These are phyloP conservation scores for Lactarius quietus DNA, from an alignment of 768 basidiomycete species.

Conservation along the genomic window DNA sequence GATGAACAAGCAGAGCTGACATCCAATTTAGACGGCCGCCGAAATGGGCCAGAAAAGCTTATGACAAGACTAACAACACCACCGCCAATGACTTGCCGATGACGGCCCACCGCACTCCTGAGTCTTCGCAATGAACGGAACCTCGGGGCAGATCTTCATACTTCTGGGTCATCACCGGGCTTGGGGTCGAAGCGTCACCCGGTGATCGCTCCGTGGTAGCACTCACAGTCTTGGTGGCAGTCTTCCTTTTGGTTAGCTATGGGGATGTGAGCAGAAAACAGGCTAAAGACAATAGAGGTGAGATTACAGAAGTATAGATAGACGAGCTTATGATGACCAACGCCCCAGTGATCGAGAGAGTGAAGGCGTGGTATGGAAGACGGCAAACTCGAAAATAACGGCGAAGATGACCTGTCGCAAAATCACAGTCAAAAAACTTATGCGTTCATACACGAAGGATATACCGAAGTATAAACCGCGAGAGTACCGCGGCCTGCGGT, in stretches of 20 bases:
- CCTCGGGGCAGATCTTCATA: background rate
- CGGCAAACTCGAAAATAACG: constrained; percentile 55
- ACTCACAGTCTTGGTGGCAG: background rate
- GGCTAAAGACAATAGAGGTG: background rate
- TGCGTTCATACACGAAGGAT: constrained; percentile 16
- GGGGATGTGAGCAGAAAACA: background rate
- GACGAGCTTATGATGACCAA: constrained; percentile 61
- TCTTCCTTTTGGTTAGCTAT: constrained; percentile 14
- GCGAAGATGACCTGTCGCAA: constrained; percentile 58
- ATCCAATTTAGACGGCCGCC: too few species aligned
- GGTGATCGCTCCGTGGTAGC: constrained; percentile 5
- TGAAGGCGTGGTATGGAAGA: constrained; percentile 61
- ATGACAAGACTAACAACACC: too few species aligned
- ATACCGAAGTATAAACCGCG: constrained; percentile 54
- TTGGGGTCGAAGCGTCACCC: background rate
- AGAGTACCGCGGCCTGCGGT: constrained; percentile 61
- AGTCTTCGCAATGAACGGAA: background rate
- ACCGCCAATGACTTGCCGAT: too few species aligned
- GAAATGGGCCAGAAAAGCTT: too few species aligned
- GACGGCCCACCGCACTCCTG: background rate
- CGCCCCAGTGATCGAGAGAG: constrained; percentile 59
- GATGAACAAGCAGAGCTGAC: too few species aligned
- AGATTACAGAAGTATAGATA: constrained; percentile 59
- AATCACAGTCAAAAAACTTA: background rate
- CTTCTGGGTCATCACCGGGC: background rate